Base-by-base conservation (phyloP, 768 basidiomycete species). In the Ramaria rubella region DNA sequence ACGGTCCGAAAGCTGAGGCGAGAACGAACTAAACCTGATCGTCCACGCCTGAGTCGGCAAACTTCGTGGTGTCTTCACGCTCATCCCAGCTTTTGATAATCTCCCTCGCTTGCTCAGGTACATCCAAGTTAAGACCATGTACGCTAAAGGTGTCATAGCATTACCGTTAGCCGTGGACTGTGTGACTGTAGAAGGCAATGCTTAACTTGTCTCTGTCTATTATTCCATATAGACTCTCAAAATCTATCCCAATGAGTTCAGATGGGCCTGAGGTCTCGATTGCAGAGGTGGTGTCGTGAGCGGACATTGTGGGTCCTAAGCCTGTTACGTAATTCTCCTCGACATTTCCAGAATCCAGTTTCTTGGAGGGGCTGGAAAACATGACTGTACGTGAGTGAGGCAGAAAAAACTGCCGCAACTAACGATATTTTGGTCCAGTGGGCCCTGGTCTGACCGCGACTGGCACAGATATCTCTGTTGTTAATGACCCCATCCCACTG, bases 21-120 rank as follows among this genome's bases (percentile, higher is more conserved):
- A 29, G 11, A 38, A 44, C 74, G 43, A 48, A n/a, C 49, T 31
- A 48, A 58, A 87, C 90, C 79, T 93, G 88, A 65, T 93, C 90
- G 61, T 93, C 90, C 14, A 91, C 90, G 30, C 82, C 84, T 0
- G 90, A 91, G 19, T 92, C 86, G 14, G 81, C 83, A 59, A 73
- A 91, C 60, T 74, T 76, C 3, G 69, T 70, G 11, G 79, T 83
- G 49, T 85, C 81, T 23, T 92, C 87, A 44, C 90, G 74, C 62
- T 87, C 76, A 55, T 85, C 78, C 90, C 90, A 93, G 2, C 86
- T 81, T 68, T 93, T 93, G 59, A 93, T 85, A 34, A 90, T 69
- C 14, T 73, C 79, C 60, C 81, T 83, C 1, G 90, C 90, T 62
- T 85, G 78, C 67, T 92, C 90, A 24, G 90, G 90, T n/a, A 89